Evolutionary conservation across 2,329 filamentous ascomycete species (phyloP), one percentile per base, ranked within the genome.

Genomic region (Colletotrichum cordylinicola): DNA sequence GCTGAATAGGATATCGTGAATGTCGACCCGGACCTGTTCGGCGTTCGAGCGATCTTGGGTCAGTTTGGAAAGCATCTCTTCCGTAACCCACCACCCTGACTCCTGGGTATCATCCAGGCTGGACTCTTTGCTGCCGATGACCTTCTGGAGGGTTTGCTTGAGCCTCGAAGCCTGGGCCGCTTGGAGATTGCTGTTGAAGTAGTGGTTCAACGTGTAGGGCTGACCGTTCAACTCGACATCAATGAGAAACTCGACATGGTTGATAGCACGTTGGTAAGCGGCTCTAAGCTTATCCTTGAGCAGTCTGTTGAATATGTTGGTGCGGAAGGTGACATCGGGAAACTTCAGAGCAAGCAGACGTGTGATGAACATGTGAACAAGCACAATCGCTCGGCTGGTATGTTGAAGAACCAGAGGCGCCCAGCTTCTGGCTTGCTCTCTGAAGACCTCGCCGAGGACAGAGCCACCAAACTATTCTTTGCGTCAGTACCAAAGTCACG

Each of bases 1-100:
- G 2, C 88, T 86, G 33, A 86, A 81, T 0, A 94, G 84, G 2
- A 90, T 89, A 74, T 94, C 89, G 71, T 93, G 90, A 6, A 94
- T 88, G 12, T 92, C 87, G 39, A 89, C 84, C 5, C 86, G 78
- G 1, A 83, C 82, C 55, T 87, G 72, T 61, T 74, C 33, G 6
- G 48, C 68, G n/a, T 72, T 72, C 16, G 52, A 52, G 0, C 43
- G 24, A 24, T 67, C 58, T 13, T 39, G 37, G 4, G 61, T 83
- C 27, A 48, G 80, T 75, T 35, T 79, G 27, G 60, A 80, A 13
- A 78, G 67, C n/a, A 33, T 68, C 27, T 77, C 71, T 5, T 77
- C 58, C 8, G 55, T 35, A 9, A 69, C 56, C 70, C 70, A 73
- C 29, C 58, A 61, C 12, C 58, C 16, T 9, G 64, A 29, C 71